Conservation (phyloP, 192 early-diverging fungal species). For the Linnemannia exigua region DNA sequence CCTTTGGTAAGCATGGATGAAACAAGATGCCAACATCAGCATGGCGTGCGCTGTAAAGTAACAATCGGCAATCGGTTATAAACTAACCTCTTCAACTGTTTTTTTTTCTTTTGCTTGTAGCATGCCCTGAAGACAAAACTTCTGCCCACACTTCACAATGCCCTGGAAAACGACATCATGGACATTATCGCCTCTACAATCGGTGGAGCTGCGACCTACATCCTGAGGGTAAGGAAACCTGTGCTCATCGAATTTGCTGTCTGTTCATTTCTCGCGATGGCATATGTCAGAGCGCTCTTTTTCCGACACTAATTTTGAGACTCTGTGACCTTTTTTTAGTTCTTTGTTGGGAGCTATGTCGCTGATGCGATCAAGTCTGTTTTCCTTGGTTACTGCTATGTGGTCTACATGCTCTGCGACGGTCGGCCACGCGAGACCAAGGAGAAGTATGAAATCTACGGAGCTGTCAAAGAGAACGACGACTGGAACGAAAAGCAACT, state of each 20-base stretch:
- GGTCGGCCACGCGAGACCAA: conserved; percentile 13
- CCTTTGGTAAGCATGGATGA: conserved; percentile 28
- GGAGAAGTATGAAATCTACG: neutral
- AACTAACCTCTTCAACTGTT: too few relatives aligned
- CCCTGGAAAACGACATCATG: conserved; percentile 42
- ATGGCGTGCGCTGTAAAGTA: neutral
- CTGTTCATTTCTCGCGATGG: neutral
- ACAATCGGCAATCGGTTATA: neutral
- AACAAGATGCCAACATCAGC: neutral
- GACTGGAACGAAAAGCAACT: neutral
- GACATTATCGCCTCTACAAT: conserved; percentile 28
- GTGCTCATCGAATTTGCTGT: neutral
- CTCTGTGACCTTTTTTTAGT: conserved; percentile 16
- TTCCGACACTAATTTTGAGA: neutral
- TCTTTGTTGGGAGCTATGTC: conserved; percentile 43
- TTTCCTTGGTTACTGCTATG: conserved; percentile 35
- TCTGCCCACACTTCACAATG: conserved; percentile 13
- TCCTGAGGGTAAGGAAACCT: conserved; percentile 24
- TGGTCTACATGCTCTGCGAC: conserved; percentile 35
- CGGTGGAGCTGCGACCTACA: conserved; percentile 15
- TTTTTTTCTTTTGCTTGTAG: neutral
- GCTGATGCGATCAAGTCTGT: conserved; percentile 18
- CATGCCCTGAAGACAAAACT: conserved; percentile 39
- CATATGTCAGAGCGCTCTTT: conserved; percentile 5
- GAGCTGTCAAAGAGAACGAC: neutral